These are phyloP conservation scores for Aureobasidium sp. DNA, from an alignment of 2,329 filamentous ascomycete genomes.

Conservation along the genomic window DNA sequence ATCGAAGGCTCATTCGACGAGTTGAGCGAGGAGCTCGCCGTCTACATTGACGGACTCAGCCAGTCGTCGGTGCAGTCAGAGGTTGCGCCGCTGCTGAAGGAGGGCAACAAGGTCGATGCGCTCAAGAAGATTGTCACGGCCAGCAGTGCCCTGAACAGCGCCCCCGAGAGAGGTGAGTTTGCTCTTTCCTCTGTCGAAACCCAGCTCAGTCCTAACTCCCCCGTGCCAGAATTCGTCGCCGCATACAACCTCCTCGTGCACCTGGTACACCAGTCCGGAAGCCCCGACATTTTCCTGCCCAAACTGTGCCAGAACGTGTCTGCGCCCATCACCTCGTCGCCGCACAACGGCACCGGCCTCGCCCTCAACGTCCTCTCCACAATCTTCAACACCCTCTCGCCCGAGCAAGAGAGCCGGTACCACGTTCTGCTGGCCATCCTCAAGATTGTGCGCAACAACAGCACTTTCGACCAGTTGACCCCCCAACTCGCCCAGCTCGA, in stretches of 20 bases:
- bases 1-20: slow-evolving; percentile 93
- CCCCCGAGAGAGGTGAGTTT: slow-evolving; percentile 69
- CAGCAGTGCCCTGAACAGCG: slow-evolving; percentile 67
- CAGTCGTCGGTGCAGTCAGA: slow-evolving; percentile 53
- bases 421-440: slow-evolving; percentile 87
- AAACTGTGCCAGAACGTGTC: slow-evolving; percentile 83
- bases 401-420: slow-evolving; percentile 70
- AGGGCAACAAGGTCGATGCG: slow-evolving; percentile 51
- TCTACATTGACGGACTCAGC: slow-evolving; percentile 79
- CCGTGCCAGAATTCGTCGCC: slow-evolving; percentile 69
- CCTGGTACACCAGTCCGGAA: slow-evolving; percentile 78
- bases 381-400: slow-evolving; percentile 86
- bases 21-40: slow-evolving; percentile 86
- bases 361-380: slow-evolving; percentile 87
- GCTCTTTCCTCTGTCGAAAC: background rate
- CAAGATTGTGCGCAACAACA: slow-evolving; percentile 59
- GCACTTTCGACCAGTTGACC: slow-evolving; percentile 69
- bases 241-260: slow-evolving; percentile 96
- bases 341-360: slow-evolving; percentile 73
- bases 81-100: slow-evolving; percentile 60
- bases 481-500: slow-evolving; percentile 77
- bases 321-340: slow-evolving; percentile 77
- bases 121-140: slow-evolving; percentile 83
- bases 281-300: slow-evolving; percentile 77
- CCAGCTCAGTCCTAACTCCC: background rate